A percentile compares a stretch with the other conserved stretches of the same genome.
phyloP scores from a whole-genome alignment of 345 rosid species.

The Camelina neglecta region DNA sequence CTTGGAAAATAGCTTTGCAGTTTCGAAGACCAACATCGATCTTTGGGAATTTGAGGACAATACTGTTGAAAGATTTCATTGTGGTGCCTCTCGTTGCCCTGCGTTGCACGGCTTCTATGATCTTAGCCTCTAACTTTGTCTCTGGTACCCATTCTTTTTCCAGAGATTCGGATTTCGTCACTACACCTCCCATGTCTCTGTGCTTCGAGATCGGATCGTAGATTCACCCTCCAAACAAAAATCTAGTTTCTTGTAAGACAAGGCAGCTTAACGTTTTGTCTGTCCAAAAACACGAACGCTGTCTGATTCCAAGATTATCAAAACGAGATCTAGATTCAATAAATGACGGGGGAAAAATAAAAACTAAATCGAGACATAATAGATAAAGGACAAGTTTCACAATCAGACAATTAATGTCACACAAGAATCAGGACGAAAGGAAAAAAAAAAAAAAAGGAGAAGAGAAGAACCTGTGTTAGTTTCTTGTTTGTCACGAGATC shows the following conservation, averaged over 20 bases:
- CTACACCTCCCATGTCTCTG: constrained; percentile 64
- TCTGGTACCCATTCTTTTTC: constrained; percentile 59
- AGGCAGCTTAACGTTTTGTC: constrained; percentile 41
- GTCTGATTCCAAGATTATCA: constrained; percentile 17
- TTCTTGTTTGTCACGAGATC: constrained; percentile 38
- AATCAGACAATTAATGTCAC: constrained; percentile 34
- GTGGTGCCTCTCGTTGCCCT: constrained; percentile 68
- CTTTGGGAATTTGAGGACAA: constrained; percentile 90
- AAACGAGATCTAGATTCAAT: constrained; percentile 34
- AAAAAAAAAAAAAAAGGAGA: not conserved
- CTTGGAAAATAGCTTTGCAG: constrained; percentile 80
- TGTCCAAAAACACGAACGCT: constrained; percentile 10
- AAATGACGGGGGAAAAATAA: not conserved
- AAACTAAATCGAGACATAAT: constrained; percentile 2
- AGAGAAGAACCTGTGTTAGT: constrained; percentile 31
- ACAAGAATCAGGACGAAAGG: constrained; percentile 34
- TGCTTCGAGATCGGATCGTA: constrained; percentile 30
- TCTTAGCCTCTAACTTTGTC: constrained; percentile 82
- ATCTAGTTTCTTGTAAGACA: constrained; percentile 38
- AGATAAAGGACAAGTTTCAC: constrained; percentile 26
- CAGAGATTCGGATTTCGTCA: constrained; percentile 50
- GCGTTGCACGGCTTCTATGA: constrained; percentile 78
- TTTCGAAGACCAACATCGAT: constrained; percentile 80
- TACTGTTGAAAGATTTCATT: constrained; percentile 79
- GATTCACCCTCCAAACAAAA: constrained; percentile 3